A percentile compares a stretch with the other conserved stretches of the same genome.
These are phyloP conservation scores for Eutypa lata DNA, from an alignment of 2,329 filamentous ascomycete genomes.

Conservation along the genomic window DNA sequence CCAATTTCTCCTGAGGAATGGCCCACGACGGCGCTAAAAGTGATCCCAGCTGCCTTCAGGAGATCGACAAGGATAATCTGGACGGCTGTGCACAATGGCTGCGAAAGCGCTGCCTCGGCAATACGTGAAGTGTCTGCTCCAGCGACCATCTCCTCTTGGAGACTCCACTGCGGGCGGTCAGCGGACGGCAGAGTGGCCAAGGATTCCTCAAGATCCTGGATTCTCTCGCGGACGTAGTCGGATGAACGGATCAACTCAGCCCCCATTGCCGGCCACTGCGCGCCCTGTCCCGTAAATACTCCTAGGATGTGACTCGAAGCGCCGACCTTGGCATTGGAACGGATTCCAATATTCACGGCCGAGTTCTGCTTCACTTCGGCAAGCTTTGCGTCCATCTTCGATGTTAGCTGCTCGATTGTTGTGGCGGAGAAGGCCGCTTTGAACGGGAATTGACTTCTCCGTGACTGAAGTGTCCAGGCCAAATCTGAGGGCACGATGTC, in stretches of 20 bases:
- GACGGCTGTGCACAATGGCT: conserved; percentile 29
- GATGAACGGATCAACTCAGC: conserved; percentile 10
- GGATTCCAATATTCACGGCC: no score
- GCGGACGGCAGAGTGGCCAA: conserved; percentile 14
- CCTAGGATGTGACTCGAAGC: no score
- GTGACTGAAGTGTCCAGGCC: no score
- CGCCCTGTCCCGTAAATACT: conserved; percentile 25
- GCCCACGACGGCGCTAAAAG: conserved; percentile 39
- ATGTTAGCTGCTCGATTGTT: no score
- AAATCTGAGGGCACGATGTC: no score
- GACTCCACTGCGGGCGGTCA: conserved; percentile 24
- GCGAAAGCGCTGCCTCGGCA: conserved; percentile 24
- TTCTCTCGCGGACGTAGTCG: neutral
- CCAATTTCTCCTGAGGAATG: conserved; percentile 51
- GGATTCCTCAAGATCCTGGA: conserved; percentile 17
- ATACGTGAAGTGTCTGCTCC: conserved; percentile 8
- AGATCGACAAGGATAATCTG: conserved; percentile 27
- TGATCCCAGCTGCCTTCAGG: conserved; percentile 23
- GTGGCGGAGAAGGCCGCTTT: no score
- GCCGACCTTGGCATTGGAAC: no score
- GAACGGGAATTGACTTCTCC: no score
- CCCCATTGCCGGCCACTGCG: conserved; percentile 27
- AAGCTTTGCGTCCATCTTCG: no score
- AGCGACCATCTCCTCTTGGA: conserved; percentile 20
- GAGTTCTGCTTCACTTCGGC: no score